Percentiles rank a stretch among this genome's conserved stretches.
These are phyloP conservation scores for Onygenales sp. DNA, from an alignment of 2,329 filamentous ascomycete species.

Conservation along the genomic window DNA sequence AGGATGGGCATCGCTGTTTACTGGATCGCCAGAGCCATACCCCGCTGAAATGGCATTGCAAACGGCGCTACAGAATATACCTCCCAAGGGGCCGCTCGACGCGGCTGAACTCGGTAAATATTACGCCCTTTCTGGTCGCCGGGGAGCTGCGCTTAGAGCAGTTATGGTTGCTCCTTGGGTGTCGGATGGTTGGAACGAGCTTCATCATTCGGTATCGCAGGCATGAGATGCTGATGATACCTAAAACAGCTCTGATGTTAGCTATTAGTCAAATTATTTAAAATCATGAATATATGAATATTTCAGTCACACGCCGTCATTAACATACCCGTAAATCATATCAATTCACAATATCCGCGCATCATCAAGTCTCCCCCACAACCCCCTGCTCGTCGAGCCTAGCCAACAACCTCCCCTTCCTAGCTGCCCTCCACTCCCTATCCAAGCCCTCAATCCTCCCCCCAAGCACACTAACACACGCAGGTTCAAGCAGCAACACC, in stretches of 20 bases:
- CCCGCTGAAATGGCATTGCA: slow-evolving; percentile 69
- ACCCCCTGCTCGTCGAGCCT: slow-evolving; percentile 36
- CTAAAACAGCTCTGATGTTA: not conserved
- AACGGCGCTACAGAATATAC: slow-evolving; percentile 65
- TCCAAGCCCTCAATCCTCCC: slow-evolving; percentile 80
- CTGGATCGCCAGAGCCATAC: slow-evolving; percentile 44
- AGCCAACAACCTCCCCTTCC: slow-evolving; percentile 59
- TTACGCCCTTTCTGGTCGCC: slow-evolving; percentile 62
- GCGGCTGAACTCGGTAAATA: slow-evolving; percentile 62
- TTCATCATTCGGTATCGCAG: slow-evolving; percentile 21
- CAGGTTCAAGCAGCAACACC: slow-evolving; percentile 65
- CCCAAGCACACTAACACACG: slow-evolving; percentile 62
- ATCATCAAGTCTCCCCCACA: not conserved
- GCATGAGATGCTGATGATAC: not conserved
- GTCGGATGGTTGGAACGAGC: slow-evolving; percentile 51
- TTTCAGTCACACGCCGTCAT: not conserved
- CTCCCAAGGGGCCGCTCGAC: slow-evolving; percentile 59
- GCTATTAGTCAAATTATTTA: not conserved
- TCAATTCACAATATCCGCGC: not conserved
- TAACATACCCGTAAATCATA: not conserved
- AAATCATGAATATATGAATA: not conserved
- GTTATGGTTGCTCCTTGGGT: slow-evolving; percentile 77
- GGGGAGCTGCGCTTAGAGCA: slow-evolving; percentile 65
- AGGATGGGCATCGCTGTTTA: slow-evolving; percentile 69
- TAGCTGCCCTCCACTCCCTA: slow-evolving; percentile 61